Conservation (phyloP, 2,329 filamentous ascomycete species). For the Microdochium trichocladiopsis region DNA sequence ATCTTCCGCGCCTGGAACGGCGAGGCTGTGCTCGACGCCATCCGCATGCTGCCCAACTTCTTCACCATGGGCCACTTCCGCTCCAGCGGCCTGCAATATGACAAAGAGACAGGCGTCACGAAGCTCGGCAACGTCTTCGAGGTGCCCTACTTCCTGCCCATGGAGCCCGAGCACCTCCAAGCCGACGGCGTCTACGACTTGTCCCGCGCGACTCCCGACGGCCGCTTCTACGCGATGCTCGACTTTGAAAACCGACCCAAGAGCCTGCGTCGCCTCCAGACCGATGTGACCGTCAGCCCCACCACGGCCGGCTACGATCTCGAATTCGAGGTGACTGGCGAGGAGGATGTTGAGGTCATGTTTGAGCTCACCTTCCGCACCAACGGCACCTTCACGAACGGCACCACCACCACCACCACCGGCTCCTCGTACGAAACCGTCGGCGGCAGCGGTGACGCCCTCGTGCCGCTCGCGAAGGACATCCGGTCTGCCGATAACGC, state of each 20-base stretch:
- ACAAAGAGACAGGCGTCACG: constrained; percentile 1
- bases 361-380: constrained; percentile 9
- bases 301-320: constrained; percentile 8
- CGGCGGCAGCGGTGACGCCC: too few relatives aligned
- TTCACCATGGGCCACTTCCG: constrained; percentile 14
- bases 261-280: constrained; percentile 9
- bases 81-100: constrained; percentile 6
- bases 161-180: constrained; percentile 7
- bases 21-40: constrained; percentile 6
- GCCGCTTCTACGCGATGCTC: constrained; percentile 9
- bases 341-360: constrained; percentile 10
- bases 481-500: constrained; percentile 1
- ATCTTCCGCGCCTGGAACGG: constrained; percentile 12
- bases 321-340: constrained; percentile 9
- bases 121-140: constrained; percentile 8
- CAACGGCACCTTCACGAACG: constrained; percentile 5
- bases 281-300: constrained; percentile 6
- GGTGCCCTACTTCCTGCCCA: constrained; percentile 11
- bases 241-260: constrained; percentile 10
- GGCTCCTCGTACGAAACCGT: too few relatives aligned
- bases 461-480: not conserved
- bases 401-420: too few relatives aligned
- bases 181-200: constrained; percentile 7
- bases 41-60: constrained; percentile 10
- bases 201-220: constrained; percentile 7